A percentile compares a stretch with the other conserved stretches of the same genome.
Evolutionary conservation across 2,329 filamentous ascomycete species (phyloP).

Genomic region (Pseudomassariella vexata): DNA sequence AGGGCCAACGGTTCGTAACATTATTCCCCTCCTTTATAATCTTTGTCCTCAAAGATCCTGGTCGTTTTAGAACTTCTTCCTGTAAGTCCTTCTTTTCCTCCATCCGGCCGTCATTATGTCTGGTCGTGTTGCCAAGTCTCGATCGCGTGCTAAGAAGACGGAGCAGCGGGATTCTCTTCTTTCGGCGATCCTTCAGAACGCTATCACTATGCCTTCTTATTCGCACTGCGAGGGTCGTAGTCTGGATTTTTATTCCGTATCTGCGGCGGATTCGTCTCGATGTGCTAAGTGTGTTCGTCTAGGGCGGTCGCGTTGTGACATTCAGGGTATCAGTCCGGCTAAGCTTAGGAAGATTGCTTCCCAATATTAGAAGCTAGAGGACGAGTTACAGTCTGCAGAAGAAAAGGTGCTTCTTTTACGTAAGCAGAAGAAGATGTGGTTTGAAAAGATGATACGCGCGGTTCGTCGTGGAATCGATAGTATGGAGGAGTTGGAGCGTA

Average conservation of each 20-base stretch:
- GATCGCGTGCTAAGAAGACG: too few species aligned
- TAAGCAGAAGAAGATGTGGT: constrained; percentile 1
- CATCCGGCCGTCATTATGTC: too few species aligned
- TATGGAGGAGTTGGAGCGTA: not conserved
- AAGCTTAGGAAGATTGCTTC: not conserved
- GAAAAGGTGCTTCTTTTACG: not conserved
- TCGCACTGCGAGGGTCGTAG: not conserved
- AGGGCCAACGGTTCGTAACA: too few species aligned
- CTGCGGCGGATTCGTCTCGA: not conserved
- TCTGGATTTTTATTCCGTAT: not conserved
- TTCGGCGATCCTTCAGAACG: not conserved
- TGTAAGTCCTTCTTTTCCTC: too few species aligned
- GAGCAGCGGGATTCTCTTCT: too few species aligned
- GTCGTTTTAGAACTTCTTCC: too few species aligned
- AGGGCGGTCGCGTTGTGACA: not conserved
- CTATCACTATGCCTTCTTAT: not conserved
- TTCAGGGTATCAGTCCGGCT: not conserved
- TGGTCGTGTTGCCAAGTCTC: too few species aligned
- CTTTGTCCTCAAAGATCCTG: too few species aligned
- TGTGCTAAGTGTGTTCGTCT: not conserved
- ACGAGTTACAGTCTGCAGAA: not conserved
- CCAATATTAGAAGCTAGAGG: constrained; percentile 2
- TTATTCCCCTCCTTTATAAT: too few species aligned
- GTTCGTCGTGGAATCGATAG: constrained; percentile 1
- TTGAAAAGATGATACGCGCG: constrained; percentile 1